Evolutionary conservation across 2,329 filamentous ascomycete species (phyloP), one percentile per base, ranked within the genome.

Genomic region (Massarina eburnea): DNA sequence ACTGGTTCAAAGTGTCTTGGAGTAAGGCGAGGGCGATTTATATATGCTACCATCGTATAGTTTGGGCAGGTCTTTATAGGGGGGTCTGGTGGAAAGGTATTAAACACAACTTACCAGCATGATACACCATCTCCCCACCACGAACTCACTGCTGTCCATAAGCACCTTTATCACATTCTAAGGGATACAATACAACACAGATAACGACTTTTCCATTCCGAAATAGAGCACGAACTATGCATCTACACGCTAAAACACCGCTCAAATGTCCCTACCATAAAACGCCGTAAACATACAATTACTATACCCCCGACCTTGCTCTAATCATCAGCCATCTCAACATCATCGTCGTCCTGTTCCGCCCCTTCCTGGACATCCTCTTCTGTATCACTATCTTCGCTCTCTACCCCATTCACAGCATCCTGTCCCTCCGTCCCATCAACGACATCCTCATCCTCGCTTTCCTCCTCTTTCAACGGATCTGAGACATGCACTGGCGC

Each of bases 401-500:
- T 43, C 34, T 38, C 30, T 6, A 57, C 54, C 10, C 45, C 45
- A 12, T 51, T 55, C 18, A 49, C 52, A 33, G 55, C 55, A 1
- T n/a, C n/a, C n/a, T n/a, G n/a, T n/a, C 46, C 51, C 34, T 54
- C 51, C 22, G 51, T 49, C 17, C 49, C 44, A 15, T 52, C 45
- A 5, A 49, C 46, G 0, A 45, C 54, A 10, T 55, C 41, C 15
- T 45, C 29, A 19, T 48, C 50, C 8, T 43, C 52, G 4, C 46
- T 45, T 3, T 37, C 44, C 3, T 19, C 46, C 18, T 52, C 39
- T 51, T 59, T 59, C 8, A 68, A 38, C 26, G 64, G 66, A 49
- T 69, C 66, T 9, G 51, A 26, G 1, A 63, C 55, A 36, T 42
- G 41, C 8, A 68, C 64, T 0, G 66, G 66, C 2, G 66, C 64